These are phyloP conservation scores for Brasilioporus rufonigricans DNA, from an alignment of 768 basidiomycete species.

Conservation along the genomic window DNA sequence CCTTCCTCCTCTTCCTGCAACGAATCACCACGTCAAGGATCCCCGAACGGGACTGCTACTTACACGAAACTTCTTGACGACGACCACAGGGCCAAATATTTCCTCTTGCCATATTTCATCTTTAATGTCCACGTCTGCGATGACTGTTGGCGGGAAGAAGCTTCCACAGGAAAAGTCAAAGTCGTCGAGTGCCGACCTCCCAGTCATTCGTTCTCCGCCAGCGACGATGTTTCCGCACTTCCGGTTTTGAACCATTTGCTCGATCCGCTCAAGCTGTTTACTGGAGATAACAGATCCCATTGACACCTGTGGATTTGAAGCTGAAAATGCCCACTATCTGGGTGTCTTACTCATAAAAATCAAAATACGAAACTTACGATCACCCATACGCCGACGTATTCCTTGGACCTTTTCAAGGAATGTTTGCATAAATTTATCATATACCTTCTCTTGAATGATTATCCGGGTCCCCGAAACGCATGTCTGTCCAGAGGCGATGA, in stretches of 20 bases:
- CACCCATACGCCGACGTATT: slow-evolving; percentile 70
- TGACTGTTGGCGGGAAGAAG: slow-evolving; percentile 81
- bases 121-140: slow-evolving; percentile 51
- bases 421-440: slow-evolving; percentile 59
- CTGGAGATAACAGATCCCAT: slow-evolving; percentile 82
- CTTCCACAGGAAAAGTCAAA: slow-evolving; percentile 69
- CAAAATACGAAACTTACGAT: slow-evolving; percentile 51
- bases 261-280: slow-evolving; percentile 62
- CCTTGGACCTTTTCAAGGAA: slow-evolving; percentile 62
- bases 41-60: slow-evolving; percentile 23
- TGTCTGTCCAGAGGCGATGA: slow-evolving; percentile 86
- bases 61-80: slow-evolving; percentile 54
- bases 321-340: slow-evolving; percentile 34
- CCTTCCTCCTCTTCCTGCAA: slow-evolving; percentile 62
- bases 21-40: not conserved
- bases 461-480: slow-evolving; percentile 91
- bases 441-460: slow-evolving; percentile 66
- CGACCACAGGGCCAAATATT: slow-evolving; percentile 83
- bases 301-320: slow-evolving; percentile 62
- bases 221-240: slow-evolving; percentile 49
- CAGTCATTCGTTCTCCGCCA: slow-evolving; percentile 68
- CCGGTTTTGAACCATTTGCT: slow-evolving; percentile 49
- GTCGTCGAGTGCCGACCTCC: slow-evolving; percentile 61
- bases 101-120: slow-evolving; percentile 81
- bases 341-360: not conserved